Evolutionary conservation across 495 filamentous ascomycete genomes (phyloP), one percentile per base, ranked within the genome.

Genomic region (Parathielavia hyrcaniae): DNA sequence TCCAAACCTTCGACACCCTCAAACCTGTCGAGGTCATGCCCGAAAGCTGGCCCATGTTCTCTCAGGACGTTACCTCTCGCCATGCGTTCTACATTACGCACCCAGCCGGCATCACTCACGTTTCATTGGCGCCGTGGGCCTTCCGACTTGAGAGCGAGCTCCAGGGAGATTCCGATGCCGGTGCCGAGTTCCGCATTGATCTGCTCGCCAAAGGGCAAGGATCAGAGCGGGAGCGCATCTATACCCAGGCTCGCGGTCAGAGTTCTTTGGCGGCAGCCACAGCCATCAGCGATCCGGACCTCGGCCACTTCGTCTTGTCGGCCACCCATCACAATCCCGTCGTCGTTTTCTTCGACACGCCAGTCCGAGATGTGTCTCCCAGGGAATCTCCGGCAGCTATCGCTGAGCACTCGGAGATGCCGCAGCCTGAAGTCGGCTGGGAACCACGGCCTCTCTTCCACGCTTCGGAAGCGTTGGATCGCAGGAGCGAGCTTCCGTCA

Each of bases 51-150:
- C 86, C 88, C 23, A 79, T 83, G 34, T 91, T 95, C 67, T 89
- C 83, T 45, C 68, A 76, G 38, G 90, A 95, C 67, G 72, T 83
- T 34, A 78, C 81, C 39, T 90, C 88, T 3, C 81, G 83, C 38
- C 90, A 93, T 66, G 81, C 82, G 4, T 86, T 93, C 67, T 93
- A 86, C 63, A 79, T 92, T 55, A 95, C 90, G 0, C 83, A 86
- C 54, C 71, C 80, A 17, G 82, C 77, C 12, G 88, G 86, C 48
- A 81, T 95, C 30, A 84, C 75, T 6, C 86, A 77, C 64, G 74
- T 96, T 50, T 89, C 85, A 1, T 71, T 95, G 53, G 71, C 79
- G 7, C 79, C 87, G 1, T 96, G 89, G 89, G 80, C 86, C 8
- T 83, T 84, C 57, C 79, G 82, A 35, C 77, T 96, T 2, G 88